These are phyloP conservation scores for Lipomyces mesembrius DNA, from an alignment of 805 yeast species.

Conservation along the genomic window DNA sequence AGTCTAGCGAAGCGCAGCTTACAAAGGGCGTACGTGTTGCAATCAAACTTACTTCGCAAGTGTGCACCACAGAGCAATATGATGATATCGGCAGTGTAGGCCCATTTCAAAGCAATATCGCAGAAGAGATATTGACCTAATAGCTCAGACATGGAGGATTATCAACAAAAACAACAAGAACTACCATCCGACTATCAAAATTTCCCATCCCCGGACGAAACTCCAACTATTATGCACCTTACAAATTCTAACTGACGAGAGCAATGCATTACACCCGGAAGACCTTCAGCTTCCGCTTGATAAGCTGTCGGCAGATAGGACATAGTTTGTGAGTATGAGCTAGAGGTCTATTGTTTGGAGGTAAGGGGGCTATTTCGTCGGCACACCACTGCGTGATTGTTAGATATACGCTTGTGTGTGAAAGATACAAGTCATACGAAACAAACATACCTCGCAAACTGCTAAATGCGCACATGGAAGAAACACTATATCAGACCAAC, in stretches of 20 bases:
- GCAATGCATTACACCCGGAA: slow-evolving; percentile 15
- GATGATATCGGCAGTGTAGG: background rate
- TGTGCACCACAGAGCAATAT: background rate
- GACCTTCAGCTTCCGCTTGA: slow-evolving; percentile 23
- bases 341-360: slow-evolving; percentile 21
- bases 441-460: slow-evolving; percentile 26
- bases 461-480: slow-evolving; percentile 33
- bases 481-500: slow-evolving; percentile 14
- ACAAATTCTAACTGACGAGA: background rate
- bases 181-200: background rate
- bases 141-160: background rate
- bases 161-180: too few relatives aligned
- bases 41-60: too few relatives aligned
- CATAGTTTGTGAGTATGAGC: slow-evolving; percentile 24
- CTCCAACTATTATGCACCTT: background rate
- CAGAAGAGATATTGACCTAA: background rate
- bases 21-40: background rate
- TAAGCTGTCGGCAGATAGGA: slow-evolving; percentile 28
- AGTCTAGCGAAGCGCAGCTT: too few relatives aligned
- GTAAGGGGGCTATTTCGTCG: slow-evolving; percentile 28
- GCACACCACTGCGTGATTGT: slow-evolving; percentile 25
- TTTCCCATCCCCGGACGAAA: background rate
- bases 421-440: background rate
- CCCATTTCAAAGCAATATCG: background rate
- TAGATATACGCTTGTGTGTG: background rate